Conservation (phyloP, 495 filamentous ascomycete genomes). For the Aspergillus nidulans region DNA sequence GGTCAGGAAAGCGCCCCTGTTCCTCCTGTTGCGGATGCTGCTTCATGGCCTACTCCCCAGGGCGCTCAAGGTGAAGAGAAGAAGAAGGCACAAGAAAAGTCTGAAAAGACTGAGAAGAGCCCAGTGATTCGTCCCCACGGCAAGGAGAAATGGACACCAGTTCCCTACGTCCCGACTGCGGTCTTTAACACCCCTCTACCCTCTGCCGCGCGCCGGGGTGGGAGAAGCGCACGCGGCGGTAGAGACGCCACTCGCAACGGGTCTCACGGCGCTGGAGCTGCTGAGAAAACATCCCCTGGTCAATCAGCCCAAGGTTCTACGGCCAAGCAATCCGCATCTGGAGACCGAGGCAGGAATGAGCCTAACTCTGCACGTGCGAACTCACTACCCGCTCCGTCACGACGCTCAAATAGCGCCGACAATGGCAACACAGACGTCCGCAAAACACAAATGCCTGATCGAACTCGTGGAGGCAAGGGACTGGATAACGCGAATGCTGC, state of each 20-base stretch:
- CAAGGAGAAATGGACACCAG: constrained; percentile 68
- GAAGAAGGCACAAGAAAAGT: constrained; percentile 61
- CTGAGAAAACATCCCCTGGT: constrained; percentile 39
- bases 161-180: constrained; percentile 71
- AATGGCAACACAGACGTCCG: constrained; percentile 29
- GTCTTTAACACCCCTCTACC: constrained; percentile 81
- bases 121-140: constrained; percentile 48
- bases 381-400: constrained; percentile 37
- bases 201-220: constrained; percentile 56
- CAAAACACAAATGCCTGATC: constrained; percentile 32
- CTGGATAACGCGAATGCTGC: constrained; percentile 25
- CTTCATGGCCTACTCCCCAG: constrained; percentile 88
- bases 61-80: constrained; percentile 69
- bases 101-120: constrained; percentile 60
- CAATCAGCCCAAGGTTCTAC: constrained; percentile 24
- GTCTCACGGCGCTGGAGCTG: constrained; percentile 32
- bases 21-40: constrained; percentile 63
- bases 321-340: constrained; percentile 31
- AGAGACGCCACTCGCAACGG: constrained; percentile 53
- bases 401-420: constrained; percentile 39
- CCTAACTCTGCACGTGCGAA: constrained; percentile 34
- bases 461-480: constrained; percentile 30
- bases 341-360: constrained; percentile 40
- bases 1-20: constrained; percentile 43
- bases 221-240: constrained; percentile 49